These are phyloP conservation scores for Talaromyces sp. DNA, from an alignment of 2,329 filamentous ascomycete genomes.

Conservation along the genomic window DNA sequence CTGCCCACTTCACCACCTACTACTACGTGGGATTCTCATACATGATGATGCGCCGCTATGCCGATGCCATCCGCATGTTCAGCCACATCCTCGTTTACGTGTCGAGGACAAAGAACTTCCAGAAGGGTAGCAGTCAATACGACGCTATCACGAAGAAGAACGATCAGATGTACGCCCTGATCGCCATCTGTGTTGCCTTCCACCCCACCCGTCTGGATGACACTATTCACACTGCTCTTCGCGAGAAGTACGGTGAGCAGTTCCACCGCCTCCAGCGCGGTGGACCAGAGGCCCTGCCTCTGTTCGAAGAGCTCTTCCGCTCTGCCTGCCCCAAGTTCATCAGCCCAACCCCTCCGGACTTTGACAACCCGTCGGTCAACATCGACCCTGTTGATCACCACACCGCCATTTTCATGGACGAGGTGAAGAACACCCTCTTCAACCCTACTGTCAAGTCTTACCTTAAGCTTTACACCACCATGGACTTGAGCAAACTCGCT, in stretches of 20 bases:
- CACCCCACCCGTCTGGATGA: constrained; percentile 95
- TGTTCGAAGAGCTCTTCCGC: constrained; percentile 98
- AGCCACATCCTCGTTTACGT: constrained; percentile 99
- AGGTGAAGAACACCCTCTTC: constrained; percentile 99
- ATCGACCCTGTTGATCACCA: constrained; percentile 97
- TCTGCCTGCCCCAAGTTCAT: constrained; percentile 99
- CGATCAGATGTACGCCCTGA: constrained; percentile 98
- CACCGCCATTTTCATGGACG: constrained; percentile 96
- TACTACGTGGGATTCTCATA: constrained; percentile 99
- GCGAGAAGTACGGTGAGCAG: constrained; percentile 99
- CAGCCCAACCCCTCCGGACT: constrained; percentile 92
- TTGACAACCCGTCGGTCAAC: constrained; percentile 93
- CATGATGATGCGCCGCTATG: constrained; percentile 99
- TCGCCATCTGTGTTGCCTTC: constrained; percentile 98
- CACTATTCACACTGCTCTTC: constrained; percentile 95
- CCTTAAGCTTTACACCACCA: constrained; percentile 97
- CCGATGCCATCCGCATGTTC: constrained; percentile 99
- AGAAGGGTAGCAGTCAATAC: constrained; percentile 85
- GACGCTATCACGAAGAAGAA: constrained; percentile 99
- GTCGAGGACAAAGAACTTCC: constrained; percentile 99
- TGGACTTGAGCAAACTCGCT: constrained; percentile 97
- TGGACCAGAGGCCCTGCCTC: constrained; percentile 86
- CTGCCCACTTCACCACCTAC: constrained; percentile 98
- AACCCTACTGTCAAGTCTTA: constrained; percentile 97
- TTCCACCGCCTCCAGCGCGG: constrained; percentile 94